Evolutionary conservation across 2,329 filamentous ascomycete genomes (phyloP), one percentile per base, ranked within the genome.

Genomic region (Fusarium begoniae): DNA sequence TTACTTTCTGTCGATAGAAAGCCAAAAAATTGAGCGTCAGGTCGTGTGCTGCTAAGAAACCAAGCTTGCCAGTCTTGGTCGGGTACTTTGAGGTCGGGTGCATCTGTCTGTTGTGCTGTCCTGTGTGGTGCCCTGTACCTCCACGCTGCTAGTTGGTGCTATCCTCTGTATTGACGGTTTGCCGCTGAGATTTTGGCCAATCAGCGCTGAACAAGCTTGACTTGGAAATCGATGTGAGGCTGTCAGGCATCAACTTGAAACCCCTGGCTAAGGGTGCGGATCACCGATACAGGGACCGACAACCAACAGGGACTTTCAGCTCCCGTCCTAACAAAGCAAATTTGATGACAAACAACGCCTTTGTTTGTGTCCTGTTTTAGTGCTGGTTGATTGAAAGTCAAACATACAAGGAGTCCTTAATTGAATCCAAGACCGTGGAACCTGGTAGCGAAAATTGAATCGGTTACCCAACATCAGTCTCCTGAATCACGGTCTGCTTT

Each of bases 161-260:
- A 70, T 68, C 58, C 63, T 50, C 60, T 68, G 48, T 66, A 54
- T 55, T 44, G 72, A 60, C 64, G 66, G 70, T 73, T 75, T 74
- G 72, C 71, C 67, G 71, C 76, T 51, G 72, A 77, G 60, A 75
- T 70, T 77, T 76, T 63, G 56, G 22, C 79, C 79, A 80, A 80
- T 80, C 77, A 80, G 38, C 11, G 30, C 20, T 54, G 59, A 72
- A 28, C 26, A 56, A 60, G 57, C 47, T 51, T 18, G 44, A 44
- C 43, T 40, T 44, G 50, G 18, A n/a, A 48, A 62, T 13, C 18
- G 40, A 40, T 53, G 41, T 79, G 66, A 79, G 77, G 77, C 77
- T 72, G 68, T 70, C 71, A 79, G 77, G 77, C 77, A 79, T 79
- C 77, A 79, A 79, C 66, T 76, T 57, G 26, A 18, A 35, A 70